A percentile compares a stretch with the other conserved stretches of the same genome.
phyloP scores from a whole-genome alignment of 2,329 filamentous ascomycete species.

The Xylariales sp. region DNA sequence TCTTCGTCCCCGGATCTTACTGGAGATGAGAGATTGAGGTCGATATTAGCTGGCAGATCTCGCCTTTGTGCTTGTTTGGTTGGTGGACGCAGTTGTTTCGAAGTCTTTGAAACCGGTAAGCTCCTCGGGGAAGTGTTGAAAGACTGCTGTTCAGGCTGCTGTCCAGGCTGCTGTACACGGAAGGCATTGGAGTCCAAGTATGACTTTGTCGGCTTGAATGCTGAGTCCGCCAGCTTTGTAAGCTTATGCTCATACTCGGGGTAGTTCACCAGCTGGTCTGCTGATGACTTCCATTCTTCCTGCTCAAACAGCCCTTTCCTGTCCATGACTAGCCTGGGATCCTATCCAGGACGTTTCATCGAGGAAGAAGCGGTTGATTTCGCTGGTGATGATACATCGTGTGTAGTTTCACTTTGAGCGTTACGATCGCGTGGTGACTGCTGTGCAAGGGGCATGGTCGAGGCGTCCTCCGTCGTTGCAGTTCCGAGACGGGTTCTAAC shows the following conservation, averaged over 20 bases:
- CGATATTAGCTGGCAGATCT: no score
- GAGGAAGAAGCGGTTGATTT: slow-evolving; percentile 12
- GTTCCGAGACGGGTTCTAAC: slow-evolving; percentile 10
- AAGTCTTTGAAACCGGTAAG: slow-evolving; percentile 10
- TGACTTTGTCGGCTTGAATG: slow-evolving; percentile 10
- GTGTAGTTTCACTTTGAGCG: not conserved
- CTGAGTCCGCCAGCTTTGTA: slow-evolving; percentile 10
- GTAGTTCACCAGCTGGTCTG: no score
- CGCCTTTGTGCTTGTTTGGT: not conserved
- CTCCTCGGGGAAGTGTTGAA: slow-evolving; percentile 7
- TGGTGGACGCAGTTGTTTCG: slow-evolving; percentile 4
- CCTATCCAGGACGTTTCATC: slow-evolving; percentile 18
- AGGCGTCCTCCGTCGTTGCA: not conserved
- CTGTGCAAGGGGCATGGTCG: not conserved
- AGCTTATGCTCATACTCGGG: no score
- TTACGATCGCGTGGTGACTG: not conserved
- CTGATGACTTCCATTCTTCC: slow-evolving; percentile 21
- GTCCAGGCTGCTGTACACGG: slow-evolving; percentile 1
- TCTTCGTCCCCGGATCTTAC: no score
- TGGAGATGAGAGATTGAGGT: no score
- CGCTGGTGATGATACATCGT: not conserved
- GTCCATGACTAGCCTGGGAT: slow-evolving; percentile 24
- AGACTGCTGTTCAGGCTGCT: not conserved
- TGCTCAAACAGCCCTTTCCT: slow-evolving; percentile 28
- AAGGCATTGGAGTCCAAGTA: slow-evolving; percentile 7